Conservation (phyloP, 768 basidiomycete genomes). For the Naganishia onofrii region DNA sequence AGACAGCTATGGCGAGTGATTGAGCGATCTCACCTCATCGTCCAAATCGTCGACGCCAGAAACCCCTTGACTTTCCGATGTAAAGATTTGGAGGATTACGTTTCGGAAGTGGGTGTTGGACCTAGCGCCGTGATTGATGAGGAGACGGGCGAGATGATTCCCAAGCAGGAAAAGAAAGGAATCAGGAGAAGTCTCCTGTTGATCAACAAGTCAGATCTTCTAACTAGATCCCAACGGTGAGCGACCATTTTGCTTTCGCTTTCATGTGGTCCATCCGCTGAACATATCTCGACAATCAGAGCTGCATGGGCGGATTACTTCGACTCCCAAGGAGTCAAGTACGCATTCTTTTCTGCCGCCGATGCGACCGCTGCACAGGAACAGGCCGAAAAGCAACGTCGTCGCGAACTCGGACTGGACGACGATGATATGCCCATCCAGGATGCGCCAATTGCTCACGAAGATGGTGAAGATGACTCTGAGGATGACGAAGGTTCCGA, state of each 20-base stretch:
- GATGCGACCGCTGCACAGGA: constrained; percentile 81
- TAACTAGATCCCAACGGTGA: constrained; percentile 81
- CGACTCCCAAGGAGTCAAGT: constrained; percentile 53
- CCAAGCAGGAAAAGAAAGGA: constrained; percentile 63
- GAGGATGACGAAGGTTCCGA: constrained; percentile 41
- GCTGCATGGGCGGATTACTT: constrained; percentile 76
- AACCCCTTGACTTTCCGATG: constrained; percentile 92
- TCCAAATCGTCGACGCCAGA: constrained; percentile 96
- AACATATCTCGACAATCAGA: constrained; percentile 53
- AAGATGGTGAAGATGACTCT: constrained; percentile 44
- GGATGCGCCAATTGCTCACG: constrained; percentile 43
- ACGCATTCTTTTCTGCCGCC: constrained; percentile 93
- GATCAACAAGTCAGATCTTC: constrained; percentile 92
- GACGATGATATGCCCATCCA: constrained; percentile 55
- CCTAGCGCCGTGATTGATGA: constrained; percentile 52
- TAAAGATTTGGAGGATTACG: constrained; percentile 86
- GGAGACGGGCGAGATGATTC: constrained; percentile 65
- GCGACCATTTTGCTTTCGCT: background rate
- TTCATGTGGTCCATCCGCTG: background rate
- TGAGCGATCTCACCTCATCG: constrained; percentile 90
- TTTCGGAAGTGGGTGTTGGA: constrained; percentile 59
- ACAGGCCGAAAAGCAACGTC: constrained; percentile 57
- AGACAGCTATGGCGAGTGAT: constrained; percentile 80
- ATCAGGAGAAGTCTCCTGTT: constrained; percentile 72
- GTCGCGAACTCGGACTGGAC: constrained; percentile 58